These are phyloP conservation scores for Microdochium trichocladiopsis DNA, from an alignment of 2,329 filamentous ascomycete species.

Conservation along the genomic window DNA sequence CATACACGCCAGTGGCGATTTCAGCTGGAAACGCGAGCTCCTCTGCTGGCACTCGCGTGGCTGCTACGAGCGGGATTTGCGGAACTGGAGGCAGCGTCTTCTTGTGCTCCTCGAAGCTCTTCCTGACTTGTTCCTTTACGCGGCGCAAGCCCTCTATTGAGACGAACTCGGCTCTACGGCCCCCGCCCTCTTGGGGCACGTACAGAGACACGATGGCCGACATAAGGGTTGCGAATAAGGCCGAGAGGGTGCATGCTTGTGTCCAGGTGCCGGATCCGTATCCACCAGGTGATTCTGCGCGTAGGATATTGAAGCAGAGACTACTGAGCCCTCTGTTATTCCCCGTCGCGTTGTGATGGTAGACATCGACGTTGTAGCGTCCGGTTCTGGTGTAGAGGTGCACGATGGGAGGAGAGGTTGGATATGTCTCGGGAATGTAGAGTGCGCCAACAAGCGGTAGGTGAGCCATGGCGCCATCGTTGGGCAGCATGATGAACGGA, in stretches of 20 bases:
- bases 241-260: slow-evolving; percentile 3
- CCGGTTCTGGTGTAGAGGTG: slow-evolving; percentile 5
- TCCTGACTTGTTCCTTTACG: slow-evolving; percentile 1
- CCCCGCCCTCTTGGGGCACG: slow-evolving; percentile 2
- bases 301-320: slow-evolving; percentile 5
- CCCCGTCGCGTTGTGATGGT: not conserved
- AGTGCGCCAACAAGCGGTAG: slow-evolving; percentile 3
- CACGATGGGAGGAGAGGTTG: slow-evolving; percentile 4
- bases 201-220: slow-evolving; percentile 7
- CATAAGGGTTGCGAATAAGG: slow-evolving; percentile 5
- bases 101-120: slow-evolving; percentile 2
- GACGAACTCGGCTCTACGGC: slow-evolving; percentile 3
- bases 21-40: slow-evolving; percentile 2
- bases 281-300: not conserved
- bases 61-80: slow-evolving; percentile 2
- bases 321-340: slow-evolving; percentile 1
- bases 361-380: slow-evolving; percentile 6
- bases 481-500: slow-evolving; percentile 5
- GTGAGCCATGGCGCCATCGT: slow-evolving; percentile 6
- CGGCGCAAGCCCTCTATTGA: slow-evolving; percentile 2
- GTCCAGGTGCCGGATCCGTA: slow-evolving; percentile 1
- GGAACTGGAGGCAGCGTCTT: not conserved
- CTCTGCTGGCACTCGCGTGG: slow-evolving; percentile 1
- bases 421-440: slow-evolving; percentile 5
- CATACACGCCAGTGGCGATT: not conserved